These are phyloP conservation scores for Paramecium biaurelia DNA, from an alignment of 73 alveolate species.

Conservation along the genomic window DNA sequence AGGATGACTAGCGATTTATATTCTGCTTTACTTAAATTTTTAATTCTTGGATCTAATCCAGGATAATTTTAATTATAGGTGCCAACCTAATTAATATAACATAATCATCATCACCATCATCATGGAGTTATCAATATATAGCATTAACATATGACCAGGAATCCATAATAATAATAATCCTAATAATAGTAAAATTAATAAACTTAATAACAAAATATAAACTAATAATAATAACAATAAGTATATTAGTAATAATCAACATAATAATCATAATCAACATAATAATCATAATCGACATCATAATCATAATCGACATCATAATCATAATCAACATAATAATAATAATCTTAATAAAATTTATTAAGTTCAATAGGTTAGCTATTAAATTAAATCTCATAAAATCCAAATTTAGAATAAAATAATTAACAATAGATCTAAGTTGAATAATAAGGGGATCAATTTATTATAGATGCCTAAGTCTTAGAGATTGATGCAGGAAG, in stretches of 20 bases:
- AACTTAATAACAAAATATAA: background rate
- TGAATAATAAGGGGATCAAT: background rate
- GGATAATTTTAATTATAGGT: background rate
- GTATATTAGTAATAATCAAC: background rate
- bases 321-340: background rate
- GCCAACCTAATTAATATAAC: background rate
- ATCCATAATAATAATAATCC: slow-evolving; percentile 10
- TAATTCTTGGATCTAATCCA: background rate
- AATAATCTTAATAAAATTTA: background rate
- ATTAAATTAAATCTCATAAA: background rate
- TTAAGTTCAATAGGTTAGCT: background rate
- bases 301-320: background rate
- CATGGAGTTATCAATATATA: background rate
- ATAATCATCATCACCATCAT: background rate
- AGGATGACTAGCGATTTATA: background rate
- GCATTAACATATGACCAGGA: background rate
- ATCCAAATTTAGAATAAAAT: background rate
- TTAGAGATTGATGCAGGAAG: background rate
- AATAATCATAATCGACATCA: background rate
- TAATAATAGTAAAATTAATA: background rate
- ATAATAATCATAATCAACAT: background rate
- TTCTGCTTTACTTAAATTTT: background rate
- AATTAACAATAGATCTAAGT: background rate
- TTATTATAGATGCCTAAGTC: background rate
- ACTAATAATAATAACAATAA: background rate